These are phyloP conservation scores for Kazachstania sp. DNA, from an alignment of 1,139 yeast genomes.

Conservation along the genomic window DNA sequence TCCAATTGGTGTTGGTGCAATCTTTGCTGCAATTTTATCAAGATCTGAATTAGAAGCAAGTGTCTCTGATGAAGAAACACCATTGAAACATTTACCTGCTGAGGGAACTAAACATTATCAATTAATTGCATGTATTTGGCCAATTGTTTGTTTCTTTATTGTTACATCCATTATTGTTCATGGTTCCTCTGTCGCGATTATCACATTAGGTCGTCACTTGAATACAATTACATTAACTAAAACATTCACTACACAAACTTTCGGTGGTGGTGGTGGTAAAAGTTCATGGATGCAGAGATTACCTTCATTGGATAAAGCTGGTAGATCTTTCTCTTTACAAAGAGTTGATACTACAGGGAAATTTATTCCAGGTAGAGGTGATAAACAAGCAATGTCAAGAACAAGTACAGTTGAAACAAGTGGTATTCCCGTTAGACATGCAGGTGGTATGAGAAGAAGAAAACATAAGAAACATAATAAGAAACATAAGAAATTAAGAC, in stretches of 20 bases:
- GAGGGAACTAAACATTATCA: slow-evolving; percentile 53
- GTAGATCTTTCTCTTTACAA: slow-evolving; percentile 71
- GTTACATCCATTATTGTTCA: slow-evolving; percentile 85
- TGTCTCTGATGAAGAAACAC: slow-evolving; percentile 48
- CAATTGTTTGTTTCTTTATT: slow-evolving; percentile 76
- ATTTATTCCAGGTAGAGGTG: not conserved
- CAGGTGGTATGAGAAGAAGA: slow-evolving; percentile 64
- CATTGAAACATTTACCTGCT: slow-evolving; percentile 47
- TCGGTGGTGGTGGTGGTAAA: slow-evolving; percentile 52
- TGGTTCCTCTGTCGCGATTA: slow-evolving; percentile 94
- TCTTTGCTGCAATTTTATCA: slow-evolving; percentile 81
- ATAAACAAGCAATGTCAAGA: slow-evolving; percentile 9
- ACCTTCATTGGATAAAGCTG: slow-evolving; percentile 64
- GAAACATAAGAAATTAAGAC: slow-evolving; percentile 34
- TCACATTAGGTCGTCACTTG: slow-evolving; percentile 78
- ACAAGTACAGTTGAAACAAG: slow-evolving; percentile 46
- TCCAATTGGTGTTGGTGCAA: slow-evolving; percentile 96
- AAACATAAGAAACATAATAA: slow-evolving; percentile 31
- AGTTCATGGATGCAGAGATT: slow-evolving; percentile 79
- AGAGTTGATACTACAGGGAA: slow-evolving; percentile 62
- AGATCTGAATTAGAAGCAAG: slow-evolving; percentile 63
- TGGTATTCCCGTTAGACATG: slow-evolving; percentile 63
- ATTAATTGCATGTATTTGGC: slow-evolving; percentile 77
- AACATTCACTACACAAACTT: slow-evolving; percentile 69
- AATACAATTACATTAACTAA: slow-evolving; percentile 90